Evolutionary conservation across 2,329 filamentous ascomycete species (phyloP).

Genomic region (Fusarium euwallaceae): DNA sequence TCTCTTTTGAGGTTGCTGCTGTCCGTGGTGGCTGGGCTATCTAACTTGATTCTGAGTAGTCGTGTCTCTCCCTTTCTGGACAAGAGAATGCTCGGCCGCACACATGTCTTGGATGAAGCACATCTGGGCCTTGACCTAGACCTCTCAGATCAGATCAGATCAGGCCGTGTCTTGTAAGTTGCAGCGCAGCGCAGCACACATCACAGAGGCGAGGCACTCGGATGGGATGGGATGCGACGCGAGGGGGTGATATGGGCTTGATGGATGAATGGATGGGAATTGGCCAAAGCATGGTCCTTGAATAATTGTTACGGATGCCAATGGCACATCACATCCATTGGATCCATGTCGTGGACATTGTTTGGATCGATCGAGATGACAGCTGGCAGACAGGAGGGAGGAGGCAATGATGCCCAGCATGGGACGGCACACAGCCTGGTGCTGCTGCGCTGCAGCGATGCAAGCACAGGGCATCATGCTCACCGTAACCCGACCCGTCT

Average conservation of each 20-base stretch:
- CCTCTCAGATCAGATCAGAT: neutral
- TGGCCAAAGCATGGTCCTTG: neutral
- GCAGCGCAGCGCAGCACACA: neutral
- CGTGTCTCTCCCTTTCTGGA: slow-evolving; percentile 22
- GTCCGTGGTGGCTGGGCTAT: neutral
- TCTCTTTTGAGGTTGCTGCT: slow-evolving; percentile 8
- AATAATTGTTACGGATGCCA: neutral
- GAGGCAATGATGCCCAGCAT: neutral
- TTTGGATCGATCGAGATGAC: neutral
- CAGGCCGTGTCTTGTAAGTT: slow-evolving; percentile 6
- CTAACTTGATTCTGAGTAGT: slow-evolving; percentile 15
- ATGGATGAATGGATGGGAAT: slow-evolving; percentile 14
- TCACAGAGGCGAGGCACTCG: neutral
- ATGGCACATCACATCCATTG: neutral
- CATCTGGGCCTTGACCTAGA: slow-evolving; percentile 3
- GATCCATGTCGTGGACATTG: neutral
- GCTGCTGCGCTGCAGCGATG: too few relatives aligned
- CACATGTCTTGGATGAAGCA: slow-evolving; percentile 28
- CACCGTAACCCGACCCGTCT: neutral
- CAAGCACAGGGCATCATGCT: neutral
- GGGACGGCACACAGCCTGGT: neutral
- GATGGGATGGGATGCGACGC: slow-evolving; percentile 14
- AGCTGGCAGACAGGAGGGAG: neutral
- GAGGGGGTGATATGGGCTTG: slow-evolving; percentile 22
- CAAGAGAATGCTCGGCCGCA: slow-evolving; percentile 7